Evolutionary conservation across 169 alveolate species (phyloP).

Genomic region (Cyclospora cayetanensis): DNA sequence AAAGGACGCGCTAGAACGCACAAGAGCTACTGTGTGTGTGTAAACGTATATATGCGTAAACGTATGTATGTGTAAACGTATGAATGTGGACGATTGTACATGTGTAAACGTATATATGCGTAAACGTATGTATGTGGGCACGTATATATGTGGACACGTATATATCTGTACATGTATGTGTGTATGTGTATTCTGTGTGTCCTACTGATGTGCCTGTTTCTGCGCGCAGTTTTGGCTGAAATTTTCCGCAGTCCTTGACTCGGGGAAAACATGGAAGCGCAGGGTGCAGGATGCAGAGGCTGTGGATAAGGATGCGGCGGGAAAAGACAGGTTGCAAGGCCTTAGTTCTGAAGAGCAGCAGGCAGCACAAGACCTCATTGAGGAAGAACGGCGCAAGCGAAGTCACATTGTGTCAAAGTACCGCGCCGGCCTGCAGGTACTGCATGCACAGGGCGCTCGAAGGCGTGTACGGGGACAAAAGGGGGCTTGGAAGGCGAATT

Average conservation of each 20-base stretch:
- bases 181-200: too few species aligned
- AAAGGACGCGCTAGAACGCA: neutral
- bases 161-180: too few species aligned
- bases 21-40: neutral
- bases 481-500: too few species aligned
- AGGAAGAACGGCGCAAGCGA: constrained; percentile 24
- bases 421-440: constrained; percentile 55
- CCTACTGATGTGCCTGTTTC: neutral
- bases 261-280: neutral
- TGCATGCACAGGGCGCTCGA: neutral
- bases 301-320: neutral
- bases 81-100: too few species aligned
- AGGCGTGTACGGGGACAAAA: too few species aligned
- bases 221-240: constrained; percentile 50
- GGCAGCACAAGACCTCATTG: neutral
- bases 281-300: neutral
- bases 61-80: too few species aligned
- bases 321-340: neutral
- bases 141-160: too few species aligned
- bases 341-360: constrained; percentile 9
- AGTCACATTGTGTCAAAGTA: constrained; percentile 52
- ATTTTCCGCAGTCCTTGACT: constrained; percentile 20
- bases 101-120: too few species aligned
- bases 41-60: too few species aligned
- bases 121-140: too few species aligned